Percentiles rank a stretch among this genome's conserved stretches.
Evolutionary conservation across 2,329 filamentous ascomycete species (phyloP).

Genomic region (Emmonsiellopsis sp.): DNA sequence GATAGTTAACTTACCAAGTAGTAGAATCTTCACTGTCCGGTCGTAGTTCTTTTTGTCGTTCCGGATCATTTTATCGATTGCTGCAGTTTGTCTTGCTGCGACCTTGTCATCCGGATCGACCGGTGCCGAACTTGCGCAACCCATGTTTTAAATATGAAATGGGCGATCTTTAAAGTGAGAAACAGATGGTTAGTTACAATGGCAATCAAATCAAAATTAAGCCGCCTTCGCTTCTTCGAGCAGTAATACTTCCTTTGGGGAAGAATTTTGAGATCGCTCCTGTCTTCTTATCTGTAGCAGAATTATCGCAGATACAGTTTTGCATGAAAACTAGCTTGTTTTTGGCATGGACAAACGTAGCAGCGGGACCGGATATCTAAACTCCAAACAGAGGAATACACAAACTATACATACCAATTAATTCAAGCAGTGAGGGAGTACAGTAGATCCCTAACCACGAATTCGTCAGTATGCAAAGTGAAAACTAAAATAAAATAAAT

Average conservation of each 20-base stretch:
- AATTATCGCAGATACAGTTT: too few relatives aligned
- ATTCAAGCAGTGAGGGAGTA: background rate
- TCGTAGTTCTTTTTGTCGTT: conserved; percentile 79
- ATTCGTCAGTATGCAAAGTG: background rate
- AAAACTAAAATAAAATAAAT: background rate
- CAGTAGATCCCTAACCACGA: background rate
- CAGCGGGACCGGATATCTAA: background rate
- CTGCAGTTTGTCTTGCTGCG: conserved; percentile 38
- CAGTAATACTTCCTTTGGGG: background rate
- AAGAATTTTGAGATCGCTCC: background rate
- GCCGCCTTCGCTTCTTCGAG: background rate
- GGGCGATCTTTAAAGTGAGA: background rate
- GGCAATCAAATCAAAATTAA: background rate
- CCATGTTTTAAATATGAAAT: conserved; percentile 24
- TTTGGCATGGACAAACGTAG: background rate
- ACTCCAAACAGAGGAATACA: background rate
- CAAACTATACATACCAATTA: background rate
- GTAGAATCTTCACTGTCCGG: conserved; percentile 84
- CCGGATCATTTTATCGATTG: conserved; percentile 79
- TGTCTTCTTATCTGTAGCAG: background rate
- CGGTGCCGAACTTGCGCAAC: conserved; percentile 35
- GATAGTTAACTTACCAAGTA: conserved; percentile 59
- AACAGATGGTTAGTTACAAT: background rate
- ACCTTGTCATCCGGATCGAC: conserved; percentile 31
- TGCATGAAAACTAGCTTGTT: background rate